Conservation (phyloP, 139 green algal genomes). For the Chlamydomonas eustigma region DNA sequence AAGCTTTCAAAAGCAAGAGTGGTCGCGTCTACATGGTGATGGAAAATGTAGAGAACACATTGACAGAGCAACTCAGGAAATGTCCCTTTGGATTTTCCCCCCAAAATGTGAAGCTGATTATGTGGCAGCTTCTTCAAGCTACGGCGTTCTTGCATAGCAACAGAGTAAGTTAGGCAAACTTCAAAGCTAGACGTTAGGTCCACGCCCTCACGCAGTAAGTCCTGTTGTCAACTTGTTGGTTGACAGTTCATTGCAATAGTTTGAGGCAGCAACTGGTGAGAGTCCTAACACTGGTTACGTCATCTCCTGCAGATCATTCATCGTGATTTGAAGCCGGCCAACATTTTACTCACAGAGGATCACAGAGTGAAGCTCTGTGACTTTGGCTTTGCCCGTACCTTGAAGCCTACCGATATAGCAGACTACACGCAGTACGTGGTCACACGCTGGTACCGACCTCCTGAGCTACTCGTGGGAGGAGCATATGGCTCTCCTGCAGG, state of each 20-base stretch:
- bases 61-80: conserved; percentile 19
- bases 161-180: no score
- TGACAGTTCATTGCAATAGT: no score
- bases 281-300: no score
- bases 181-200: no score
- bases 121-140: conserved; percentile 36
- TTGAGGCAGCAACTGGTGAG: no score
- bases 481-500: not conserved
- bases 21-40: conserved; percentile 43
- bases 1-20: conserved; percentile 32
- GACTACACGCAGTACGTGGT: conserved; percentile 7
- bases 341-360: conserved; percentile 67
- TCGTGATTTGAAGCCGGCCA: conserved; percentile 79
- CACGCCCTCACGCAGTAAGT: no score
- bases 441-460: conserved; percentile 8
- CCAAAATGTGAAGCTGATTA: conserved; percentile 19
- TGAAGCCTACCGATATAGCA: not conserved
- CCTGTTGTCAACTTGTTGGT: no score
- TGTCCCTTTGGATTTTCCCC: conserved; percentile 18
- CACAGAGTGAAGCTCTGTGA: conserved; percentile 75
- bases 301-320: conserved; percentile 26
- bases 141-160: conserved; percentile 24
- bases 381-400: conserved; percentile 75
- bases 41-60: conserved; percentile 26
- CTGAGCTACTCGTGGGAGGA: conserved; percentile 5